Evolutionary conservation across 805 yeast genomes (phyloP).

Genomic region (Millerozyma miso): DNA sequence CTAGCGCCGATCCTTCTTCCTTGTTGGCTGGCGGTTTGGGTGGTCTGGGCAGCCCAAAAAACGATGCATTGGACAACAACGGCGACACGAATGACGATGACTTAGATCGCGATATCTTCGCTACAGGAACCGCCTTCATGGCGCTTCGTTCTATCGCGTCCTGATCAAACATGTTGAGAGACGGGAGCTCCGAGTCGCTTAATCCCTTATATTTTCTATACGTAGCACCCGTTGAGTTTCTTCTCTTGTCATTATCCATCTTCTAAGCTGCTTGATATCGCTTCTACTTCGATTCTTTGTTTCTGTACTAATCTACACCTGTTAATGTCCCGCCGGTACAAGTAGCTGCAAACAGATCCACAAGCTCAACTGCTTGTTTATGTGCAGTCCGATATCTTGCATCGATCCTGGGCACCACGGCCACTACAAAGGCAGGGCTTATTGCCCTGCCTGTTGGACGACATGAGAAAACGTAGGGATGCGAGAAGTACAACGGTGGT

Average conservation of each 20-base stretch:
- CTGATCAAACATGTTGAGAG: not conserved
- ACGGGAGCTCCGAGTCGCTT: not conserved
- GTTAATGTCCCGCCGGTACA: not conserved
- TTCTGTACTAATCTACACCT: not conserved
- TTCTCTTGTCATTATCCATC: not conserved
- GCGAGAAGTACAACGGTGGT: too few relatives aligned
- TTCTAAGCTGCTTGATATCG: not conserved
- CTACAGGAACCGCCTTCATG: not conserved
- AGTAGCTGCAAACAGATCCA: constrained; percentile 1
- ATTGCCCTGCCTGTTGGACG: too few relatives aligned
- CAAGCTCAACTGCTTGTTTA: not conserved
- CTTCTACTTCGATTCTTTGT: not conserved
- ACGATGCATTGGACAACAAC: too few relatives aligned
- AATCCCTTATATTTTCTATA: not conserved
- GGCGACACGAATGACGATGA: constrained; percentile 1
- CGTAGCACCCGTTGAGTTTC: not conserved
- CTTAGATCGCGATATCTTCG: constrained; percentile 3
- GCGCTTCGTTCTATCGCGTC: not conserved
- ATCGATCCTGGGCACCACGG: too few relatives aligned
- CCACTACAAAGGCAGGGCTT: too few relatives aligned
- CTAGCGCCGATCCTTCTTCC: not conserved
- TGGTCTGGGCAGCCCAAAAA: not conserved
- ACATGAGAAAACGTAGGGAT: too few relatives aligned
- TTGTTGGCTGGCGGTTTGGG: not conserved
- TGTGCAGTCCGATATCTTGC: not conserved